Conservation (phyloP, 192 early-diverging fungal genomes). For the Coemansia sp. region DNA sequence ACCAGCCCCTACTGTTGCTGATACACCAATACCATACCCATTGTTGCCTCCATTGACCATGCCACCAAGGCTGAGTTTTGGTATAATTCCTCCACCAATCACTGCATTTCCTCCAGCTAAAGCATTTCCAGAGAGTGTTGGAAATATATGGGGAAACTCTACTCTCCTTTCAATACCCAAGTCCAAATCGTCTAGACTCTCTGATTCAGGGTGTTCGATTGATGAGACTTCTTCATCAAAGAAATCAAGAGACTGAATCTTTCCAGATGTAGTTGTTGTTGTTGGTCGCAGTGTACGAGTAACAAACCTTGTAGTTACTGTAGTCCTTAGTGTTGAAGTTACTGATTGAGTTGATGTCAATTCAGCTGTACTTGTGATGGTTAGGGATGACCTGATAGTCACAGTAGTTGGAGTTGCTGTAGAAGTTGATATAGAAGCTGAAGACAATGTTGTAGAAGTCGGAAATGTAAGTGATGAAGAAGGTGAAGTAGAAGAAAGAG, state of each 20-base stretch:
- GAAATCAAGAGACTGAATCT: background rate
- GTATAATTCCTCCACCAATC: conserved; percentile 8
- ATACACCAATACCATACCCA: conserved; percentile 8
- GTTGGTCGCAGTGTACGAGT: conserved; percentile 1
- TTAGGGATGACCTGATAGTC: background rate
- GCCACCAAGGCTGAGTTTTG: conserved; percentile 4
- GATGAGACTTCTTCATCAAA: background rate
- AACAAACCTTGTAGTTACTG: conserved; percentile 8
- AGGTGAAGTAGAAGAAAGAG: background rate
- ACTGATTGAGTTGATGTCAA: background rate
- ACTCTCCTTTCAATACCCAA: background rate
- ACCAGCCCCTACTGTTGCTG: conserved; percentile 9
- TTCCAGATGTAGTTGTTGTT: background rate
- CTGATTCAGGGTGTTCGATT: background rate
- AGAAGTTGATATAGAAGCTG: background rate
- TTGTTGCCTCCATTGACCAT: conserved; percentile 7
- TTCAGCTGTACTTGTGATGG: background rate
- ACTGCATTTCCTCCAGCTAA: background rate
- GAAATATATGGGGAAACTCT: background rate
- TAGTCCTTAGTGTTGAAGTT: background rate
- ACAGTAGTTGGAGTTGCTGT: conserved; percentile 5
- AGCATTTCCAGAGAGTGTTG: conserved; percentile 8
- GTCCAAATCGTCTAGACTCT: background rate
- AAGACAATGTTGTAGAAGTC: background rate
- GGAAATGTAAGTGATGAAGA: background rate